Conservation (phyloP, 345 rosid genomes). For the Lenwebbia sp. region DNA sequence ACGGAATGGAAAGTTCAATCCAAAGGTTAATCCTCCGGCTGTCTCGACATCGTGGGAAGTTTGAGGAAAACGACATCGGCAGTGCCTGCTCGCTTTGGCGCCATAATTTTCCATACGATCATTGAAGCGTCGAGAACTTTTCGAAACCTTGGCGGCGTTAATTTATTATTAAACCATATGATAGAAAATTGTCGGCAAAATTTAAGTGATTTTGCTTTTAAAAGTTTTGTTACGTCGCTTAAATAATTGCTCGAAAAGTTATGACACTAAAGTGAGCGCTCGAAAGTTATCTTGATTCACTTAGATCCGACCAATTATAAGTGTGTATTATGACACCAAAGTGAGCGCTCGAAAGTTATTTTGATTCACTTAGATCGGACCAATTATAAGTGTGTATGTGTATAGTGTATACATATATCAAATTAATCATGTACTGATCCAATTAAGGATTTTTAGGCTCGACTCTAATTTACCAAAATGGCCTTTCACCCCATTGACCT, state of each 20-base stretch:
- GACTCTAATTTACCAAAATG: not conserved
- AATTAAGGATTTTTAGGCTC: no score
- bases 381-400: not conserved
- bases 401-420: no score
- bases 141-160: accelerated
- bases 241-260: not conserved
- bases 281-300: not conserved
- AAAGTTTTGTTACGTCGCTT: no score
- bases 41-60: not conserved
- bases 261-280: not conserved
- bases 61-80: not conserved
- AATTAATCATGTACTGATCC: no score
- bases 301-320: not conserved
- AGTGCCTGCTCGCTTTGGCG: accelerated
- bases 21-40: not conserved
- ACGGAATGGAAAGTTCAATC: not conserved
- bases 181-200: not conserved
- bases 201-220: not conserved
- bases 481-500: no score
- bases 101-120: accelerated
- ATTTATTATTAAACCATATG: not conserved
- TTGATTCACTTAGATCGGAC: not conserved
- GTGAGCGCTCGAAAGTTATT: not conserved
- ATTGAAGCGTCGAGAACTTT: not conserved
- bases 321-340: not conserved